Evolutionary conservation across 495 filamentous ascomycete genomes (phyloP), one percentile per base, ranked within the genome.

Genomic region (Stereocaulon alpinum): DNA sequence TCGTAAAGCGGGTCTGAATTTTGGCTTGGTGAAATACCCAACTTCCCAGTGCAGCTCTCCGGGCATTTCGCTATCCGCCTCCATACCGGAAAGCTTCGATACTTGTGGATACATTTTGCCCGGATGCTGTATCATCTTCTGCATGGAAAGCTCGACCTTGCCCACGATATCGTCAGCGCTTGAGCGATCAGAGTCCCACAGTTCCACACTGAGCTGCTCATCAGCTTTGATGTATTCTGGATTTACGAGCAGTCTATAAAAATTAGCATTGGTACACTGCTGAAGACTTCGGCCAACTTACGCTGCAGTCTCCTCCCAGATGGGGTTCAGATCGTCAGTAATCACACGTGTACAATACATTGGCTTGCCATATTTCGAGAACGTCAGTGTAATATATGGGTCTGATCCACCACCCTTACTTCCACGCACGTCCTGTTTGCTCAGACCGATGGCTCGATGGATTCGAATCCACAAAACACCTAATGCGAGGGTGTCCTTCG

Each of bases 281-380:
- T 24, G 15, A 20, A 30, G 24, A 7, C 10, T 49, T n/a, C 6
- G 5, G 15, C 20, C 22, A 14, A 66, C 68, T 70, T 61, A 70
- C 22, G 89, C 90, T n/a, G 89, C 86, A 24, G 80, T 88, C 71
- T 96, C 92, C 66, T 91, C 86, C 80, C 92, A 97, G 6, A 96
- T 82, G 0, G 92, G 92, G 65, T 97, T 96, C 43, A 97, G 77
- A 63, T 96, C 88, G 68, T 96, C 91, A 15, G 89, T 86, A 58
- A 97, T 96, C 32, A 97, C 91, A 32, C 92, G 83, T 12, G 92
- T 96, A 69, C 91, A 95, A 69, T 96, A 96, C 87, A 95, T 95
- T 12, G 91, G 92, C 75, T 97, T 97, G 49, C 91, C 89, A 61
- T 95, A 97, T 71, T 97, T 95, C 14, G 81, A 84, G 72, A 86